Base-by-base conservation (phyloP, 495 filamentous ascomycete genomes). In the Pseudotulostoma volvatum region DNA sequence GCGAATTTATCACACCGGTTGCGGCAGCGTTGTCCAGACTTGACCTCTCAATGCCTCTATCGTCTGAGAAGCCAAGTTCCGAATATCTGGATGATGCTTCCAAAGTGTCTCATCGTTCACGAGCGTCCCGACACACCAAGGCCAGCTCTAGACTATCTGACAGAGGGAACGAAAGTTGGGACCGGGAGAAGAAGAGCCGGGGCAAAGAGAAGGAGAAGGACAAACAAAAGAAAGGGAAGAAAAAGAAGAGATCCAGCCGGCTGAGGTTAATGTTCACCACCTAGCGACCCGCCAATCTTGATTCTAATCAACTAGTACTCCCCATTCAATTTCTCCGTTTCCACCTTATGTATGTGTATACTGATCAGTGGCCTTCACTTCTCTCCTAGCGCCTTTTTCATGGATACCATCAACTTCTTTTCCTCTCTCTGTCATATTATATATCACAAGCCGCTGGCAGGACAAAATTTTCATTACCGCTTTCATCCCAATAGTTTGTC, bases 1-100 rank as follows among this genome's bases (percentile, higher is more conserved):
- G 82, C 4, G 86, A 93, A 51, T 80, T 88, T 45, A 83, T 93
- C 55, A 90, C 81, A 15, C 79, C 80, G 3, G 69, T 70, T 18
- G 86, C 86, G 0, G 74, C 75, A 37, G 65, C 69, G 37, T 66
- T 77, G 52, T 70, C 66, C 0, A 65, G 66, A 19, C 58, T 71
- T 17, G 62, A 68, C 34, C 46, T 67, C 7, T 56, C 54, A 2
- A 62, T 57, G 1, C 61, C 61, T 0, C 48, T 55, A 5, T 44
- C 52, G 20, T 34, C 44, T 9, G 47, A 54, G 4, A 60, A 63
- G 15, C 57, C 57, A 1, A 56, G 63, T 3, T 62, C 59, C 44
- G 59, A 57, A 20, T 63, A 55, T 25, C 48, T 57, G 14, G 61
- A 63, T n/a, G 52, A 58, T 9, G 57, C 55, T 3, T 63, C 58